Conservation (phyloP, 192 early-diverging fungal species). For the Coemansia sp. region DNA sequence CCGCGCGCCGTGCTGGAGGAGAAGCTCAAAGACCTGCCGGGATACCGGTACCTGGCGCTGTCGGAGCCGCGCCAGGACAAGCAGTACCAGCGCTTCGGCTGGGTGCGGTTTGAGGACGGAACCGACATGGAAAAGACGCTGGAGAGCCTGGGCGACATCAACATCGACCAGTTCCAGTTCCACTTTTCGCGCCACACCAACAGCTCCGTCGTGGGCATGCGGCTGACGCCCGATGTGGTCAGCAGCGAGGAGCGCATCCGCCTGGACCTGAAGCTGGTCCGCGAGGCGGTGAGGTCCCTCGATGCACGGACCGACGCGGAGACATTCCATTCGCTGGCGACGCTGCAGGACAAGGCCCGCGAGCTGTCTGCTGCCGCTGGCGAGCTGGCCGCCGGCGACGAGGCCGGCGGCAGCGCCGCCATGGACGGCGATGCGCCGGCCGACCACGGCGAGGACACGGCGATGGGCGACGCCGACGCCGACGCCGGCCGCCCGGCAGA, state of each 20-base stretch:
- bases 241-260: conserved; percentile 66
- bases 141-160: conserved; percentile 60
- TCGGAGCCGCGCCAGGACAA: conserved; percentile 82
- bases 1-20: conserved; percentile 62
- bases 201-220: conserved; percentile 30
- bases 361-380: conserved; percentile 31
- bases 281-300: conserved; percentile 45
- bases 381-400: conserved; percentile 38
- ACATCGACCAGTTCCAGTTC: conserved; percentile 56
- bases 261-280: conserved; percentile 70
- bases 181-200: conserved; percentile 52
- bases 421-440: conserved; percentile 8
- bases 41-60: conserved; percentile 80
- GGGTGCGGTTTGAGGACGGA: conserved; percentile 84
- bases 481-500: conserved; percentile 8
- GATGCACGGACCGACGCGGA: conserved; percentile 40
- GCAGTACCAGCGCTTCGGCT: conserved; percentile 85
- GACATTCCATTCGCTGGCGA: conserved; percentile 32
- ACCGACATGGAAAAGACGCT: conserved; percentile 76
- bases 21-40: conserved; percentile 63
- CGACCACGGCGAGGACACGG: conserved; percentile 20
- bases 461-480: conserved; percentile 22
- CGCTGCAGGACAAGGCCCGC: conserved; percentile 33
- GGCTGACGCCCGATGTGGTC: conserved; percentile 69
- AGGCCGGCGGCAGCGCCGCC: conserved; percentile 7